Evolutionary conservation across 2,329 filamentous ascomycete species (phyloP), one percentile per base, ranked within the genome.

Genomic region (Raffaelea deltoideospora): DNA sequence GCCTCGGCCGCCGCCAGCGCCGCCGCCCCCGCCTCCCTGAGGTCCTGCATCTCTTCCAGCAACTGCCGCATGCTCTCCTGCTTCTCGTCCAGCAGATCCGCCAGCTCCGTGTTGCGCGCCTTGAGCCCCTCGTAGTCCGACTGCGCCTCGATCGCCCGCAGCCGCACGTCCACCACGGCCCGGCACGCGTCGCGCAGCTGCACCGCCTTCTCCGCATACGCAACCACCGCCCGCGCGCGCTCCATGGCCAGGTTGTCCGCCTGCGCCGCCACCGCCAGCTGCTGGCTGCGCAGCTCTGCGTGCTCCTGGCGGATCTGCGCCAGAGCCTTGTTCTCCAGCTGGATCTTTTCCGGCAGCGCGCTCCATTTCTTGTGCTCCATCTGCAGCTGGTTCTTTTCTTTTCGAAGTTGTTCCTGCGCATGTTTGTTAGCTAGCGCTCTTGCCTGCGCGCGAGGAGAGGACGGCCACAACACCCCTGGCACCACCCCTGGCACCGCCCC

Each of bases 121-220:
- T 72, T 70, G n/a, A 95, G 63, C 6, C 71, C 70, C 31, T 73
- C 65, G 3, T 80, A 56, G 48, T 98, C 90, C 0, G 86, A 95
- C n/a, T 65, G 55, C 1, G 85, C 87, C 60, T 98, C 90, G 22
- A 92, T 69, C 1, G 71, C 60, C 42, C 75, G 66, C 31, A 95
- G 65, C 45, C 82, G 70, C 2, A 72, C 74, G 47, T 87, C 76
- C 14, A 87, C 56, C 10, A 84, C 58, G 13, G 69, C 67, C 32
- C 77, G 65, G 36, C 81, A 73, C 6, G 73, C 65, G 34, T 63
- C 55, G 13, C 72, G 70, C 31, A 93, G 67, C 17, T 57, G 51
- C n/a, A 68, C 65, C 8, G 92, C 67, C 5, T 71, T 61, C 44
- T 70, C 66, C 53, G 76, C 61, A 45, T 69, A 67, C 29, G 55